phyloP scores from a whole-genome alignment of 805 yeast genomes.

The Yarrowia yakushimensis region DNA sequence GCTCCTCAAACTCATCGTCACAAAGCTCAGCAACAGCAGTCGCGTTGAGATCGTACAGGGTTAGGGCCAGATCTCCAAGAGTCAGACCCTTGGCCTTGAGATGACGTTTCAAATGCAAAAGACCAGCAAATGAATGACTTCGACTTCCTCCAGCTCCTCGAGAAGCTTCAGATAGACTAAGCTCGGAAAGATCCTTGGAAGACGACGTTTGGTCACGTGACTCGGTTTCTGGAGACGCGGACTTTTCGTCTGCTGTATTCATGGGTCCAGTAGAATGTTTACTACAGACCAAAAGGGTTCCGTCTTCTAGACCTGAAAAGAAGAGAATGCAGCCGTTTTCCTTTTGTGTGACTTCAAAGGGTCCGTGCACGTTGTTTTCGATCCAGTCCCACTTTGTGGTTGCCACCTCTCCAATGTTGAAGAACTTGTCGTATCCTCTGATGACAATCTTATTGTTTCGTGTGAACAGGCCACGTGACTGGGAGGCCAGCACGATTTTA shows the following conservation, averaged over 20 bases:
- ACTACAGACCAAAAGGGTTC: constrained; percentile 79
- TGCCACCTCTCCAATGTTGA: constrained; percentile 67
- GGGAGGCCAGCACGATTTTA: constrained; percentile 55
- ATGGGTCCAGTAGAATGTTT: constrained; percentile 82
- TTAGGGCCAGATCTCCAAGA: constrained; percentile 51
- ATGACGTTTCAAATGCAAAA: constrained; percentile 53
- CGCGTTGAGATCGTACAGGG: constrained; percentile 48
- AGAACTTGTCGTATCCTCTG: constrained; percentile 93
- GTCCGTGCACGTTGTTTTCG: constrained; percentile 56
- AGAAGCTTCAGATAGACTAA: neutral
- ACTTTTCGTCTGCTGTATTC: constrained; percentile 39
- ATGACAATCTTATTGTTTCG: constrained; percentile 50
- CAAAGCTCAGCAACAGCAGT: constrained; percentile 94
- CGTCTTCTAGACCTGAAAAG: constrained; percentile 71
- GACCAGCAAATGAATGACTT: constrained; percentile 77
- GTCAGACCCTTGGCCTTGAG: constrained; percentile 44
- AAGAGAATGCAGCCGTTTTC: constrained; percentile 93
- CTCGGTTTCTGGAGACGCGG: constrained; percentile 29
- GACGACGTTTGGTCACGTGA: neutral
- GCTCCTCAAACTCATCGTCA: constrained; percentile 92
- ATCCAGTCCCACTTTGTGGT: constrained; percentile 51
- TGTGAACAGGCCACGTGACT: constrained; percentile 79
- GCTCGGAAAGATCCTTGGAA: neutral
- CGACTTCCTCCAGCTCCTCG: constrained; percentile 32
- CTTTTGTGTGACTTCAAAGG: constrained; percentile 75